Evolutionary conservation across 805 yeast genomes (phyloP).

Genomic region (Wickerhamomyces subpelliculosus): DNA sequence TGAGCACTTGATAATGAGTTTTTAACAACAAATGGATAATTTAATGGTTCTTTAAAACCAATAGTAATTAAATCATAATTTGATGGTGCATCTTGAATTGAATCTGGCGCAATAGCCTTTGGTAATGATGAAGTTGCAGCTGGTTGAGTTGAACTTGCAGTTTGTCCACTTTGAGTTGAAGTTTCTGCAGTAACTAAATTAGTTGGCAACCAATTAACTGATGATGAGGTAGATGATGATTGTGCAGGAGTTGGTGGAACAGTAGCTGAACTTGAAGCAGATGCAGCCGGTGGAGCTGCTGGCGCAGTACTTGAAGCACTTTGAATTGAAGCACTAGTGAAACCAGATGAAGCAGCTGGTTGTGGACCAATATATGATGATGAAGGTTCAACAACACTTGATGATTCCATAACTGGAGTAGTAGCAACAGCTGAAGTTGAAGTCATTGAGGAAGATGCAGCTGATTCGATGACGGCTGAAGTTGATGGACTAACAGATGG

Average conservation of each 20-base stretch:
- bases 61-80: conserved; percentile 56
- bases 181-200: conserved; percentile 31
- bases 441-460: no score
- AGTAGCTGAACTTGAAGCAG: neutral
- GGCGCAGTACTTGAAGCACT: no score
- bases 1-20: conserved; percentile 76
- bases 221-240: conserved; percentile 6
- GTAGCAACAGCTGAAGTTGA: no score
- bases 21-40: conserved; percentile 76
- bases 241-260: conserved; percentile 9
- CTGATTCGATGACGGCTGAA: no score
- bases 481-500: conserved; percentile 16
- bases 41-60: conserved; percentile 74
- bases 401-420: no score
- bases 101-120: conserved; percentile 67
- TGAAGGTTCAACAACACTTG: no score
- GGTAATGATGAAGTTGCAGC: conserved; percentile 53
- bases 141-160: conserved; percentile 22
- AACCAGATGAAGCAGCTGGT: no score
- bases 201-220: conserved; percentile 37
- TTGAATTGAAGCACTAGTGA: no score
- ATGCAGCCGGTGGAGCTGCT: neutral
- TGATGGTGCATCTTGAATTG: conserved; percentile 32
- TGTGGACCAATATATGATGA: no score
- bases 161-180: conserved; percentile 3